Conservation (phyloP, 2,329 filamentous ascomycete genomes). For the Diaporthe vexans region DNA sequence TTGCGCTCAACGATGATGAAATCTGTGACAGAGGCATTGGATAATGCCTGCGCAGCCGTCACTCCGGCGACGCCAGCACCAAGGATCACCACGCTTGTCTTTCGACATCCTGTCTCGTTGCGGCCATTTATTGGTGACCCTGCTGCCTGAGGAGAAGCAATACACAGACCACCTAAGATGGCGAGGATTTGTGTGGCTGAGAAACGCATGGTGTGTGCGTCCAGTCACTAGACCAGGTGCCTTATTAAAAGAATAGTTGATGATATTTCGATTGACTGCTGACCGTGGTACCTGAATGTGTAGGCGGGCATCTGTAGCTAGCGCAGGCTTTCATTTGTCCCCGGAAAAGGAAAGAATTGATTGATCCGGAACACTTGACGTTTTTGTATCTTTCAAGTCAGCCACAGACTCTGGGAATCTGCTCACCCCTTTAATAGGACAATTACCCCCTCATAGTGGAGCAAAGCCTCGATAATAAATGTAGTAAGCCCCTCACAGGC, state of each 20-base stretch:
- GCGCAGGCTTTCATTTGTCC: neutral
- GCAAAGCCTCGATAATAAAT: neutral
- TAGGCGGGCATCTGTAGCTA: neutral
- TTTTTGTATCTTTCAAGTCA: neutral
- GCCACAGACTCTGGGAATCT: neutral
- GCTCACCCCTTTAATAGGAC: neutral
- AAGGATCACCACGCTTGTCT: neutral
- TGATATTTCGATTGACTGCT: neutral
- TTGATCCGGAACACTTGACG: neutral
- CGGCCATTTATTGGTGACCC: neutral
- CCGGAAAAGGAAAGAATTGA: neutral
- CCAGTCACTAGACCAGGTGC: neutral
- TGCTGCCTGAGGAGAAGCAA: neutral
- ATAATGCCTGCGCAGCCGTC: neutral
- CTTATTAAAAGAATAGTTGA: neutral
- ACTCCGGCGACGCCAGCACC: too few species aligned
- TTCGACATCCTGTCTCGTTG: neutral
- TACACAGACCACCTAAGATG: neutral
- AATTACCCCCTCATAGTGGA: neutral
- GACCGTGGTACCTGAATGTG: neutral
- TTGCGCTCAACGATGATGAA: conserved; percentile 3
- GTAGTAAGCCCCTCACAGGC: neutral
- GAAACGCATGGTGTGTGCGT: neutral
- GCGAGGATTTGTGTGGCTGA: neutral
- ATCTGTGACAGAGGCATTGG: neutral